Evolutionary conservation across 108 stramenopile species (phyloP).

Genomic region (Thalassiosira profunda): DNA sequence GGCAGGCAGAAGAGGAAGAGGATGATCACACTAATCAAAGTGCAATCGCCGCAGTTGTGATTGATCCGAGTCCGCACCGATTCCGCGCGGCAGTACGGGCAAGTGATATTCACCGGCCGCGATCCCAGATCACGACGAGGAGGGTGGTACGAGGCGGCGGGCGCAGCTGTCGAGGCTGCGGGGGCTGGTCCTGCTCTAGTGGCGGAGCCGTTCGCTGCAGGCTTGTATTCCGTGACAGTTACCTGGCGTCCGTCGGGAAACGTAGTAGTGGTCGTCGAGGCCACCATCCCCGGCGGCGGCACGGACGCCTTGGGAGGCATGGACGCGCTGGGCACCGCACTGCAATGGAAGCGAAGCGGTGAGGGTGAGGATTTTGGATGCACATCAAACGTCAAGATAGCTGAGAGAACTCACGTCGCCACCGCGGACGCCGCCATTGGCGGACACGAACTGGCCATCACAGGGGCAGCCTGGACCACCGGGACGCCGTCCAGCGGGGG

Average conservation of each 20-base stretch:
- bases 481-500: conserved; percentile 23
- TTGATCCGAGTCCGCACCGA: conserved; percentile 12
- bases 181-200: conserved; percentile 1
- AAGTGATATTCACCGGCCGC: conserved; percentile 10
- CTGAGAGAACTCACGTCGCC: neutral
- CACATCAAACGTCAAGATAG: too few species aligned
- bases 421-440: neutral
- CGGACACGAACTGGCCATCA: neutral
- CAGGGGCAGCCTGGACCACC: neutral
- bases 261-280: conserved; percentile 28
- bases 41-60: conserved; percentile 27
- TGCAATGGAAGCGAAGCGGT: too few species aligned
- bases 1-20: conserved; percentile 31
- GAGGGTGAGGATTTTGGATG: too few species aligned
- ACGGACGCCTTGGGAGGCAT: neutral
- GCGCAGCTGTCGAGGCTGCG: neutral
- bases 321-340: too few species aligned
- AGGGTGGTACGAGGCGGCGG: neutral
- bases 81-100: conserved; percentile 30
- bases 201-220: conserved; percentile 5
- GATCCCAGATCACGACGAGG: conserved; percentile 37
- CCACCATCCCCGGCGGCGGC: conserved; percentile 3
- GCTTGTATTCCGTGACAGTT: conserved; percentile 34
- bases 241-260: conserved; percentile 46
- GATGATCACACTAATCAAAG: conserved; percentile 27